These are phyloP conservation scores for Baudoinia panamericana DNA, from an alignment of 495 filamentous ascomycete species.

Conservation along the genomic window DNA sequence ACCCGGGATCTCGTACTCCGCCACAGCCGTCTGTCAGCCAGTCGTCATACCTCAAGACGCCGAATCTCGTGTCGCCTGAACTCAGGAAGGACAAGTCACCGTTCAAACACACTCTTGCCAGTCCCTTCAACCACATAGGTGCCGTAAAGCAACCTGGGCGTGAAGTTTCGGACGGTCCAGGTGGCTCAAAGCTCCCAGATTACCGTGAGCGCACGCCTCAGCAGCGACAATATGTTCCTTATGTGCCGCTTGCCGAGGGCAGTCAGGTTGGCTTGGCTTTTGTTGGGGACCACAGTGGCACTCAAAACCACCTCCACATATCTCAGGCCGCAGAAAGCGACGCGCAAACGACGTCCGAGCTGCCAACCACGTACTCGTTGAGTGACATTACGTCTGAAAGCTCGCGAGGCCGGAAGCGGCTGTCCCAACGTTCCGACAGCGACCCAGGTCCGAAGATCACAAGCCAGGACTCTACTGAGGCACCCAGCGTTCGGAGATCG, in stretches of 20 bases:
- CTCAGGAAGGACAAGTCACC: too few species aligned
- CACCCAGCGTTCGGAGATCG: too few species aligned
- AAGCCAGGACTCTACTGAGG: neutral
- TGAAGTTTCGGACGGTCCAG: too few species aligned
- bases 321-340: neutral
- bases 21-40: neutral
- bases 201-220: slow-evolving; percentile 5
- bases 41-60: slow-evolving; percentile 12
- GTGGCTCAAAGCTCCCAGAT: neutral
- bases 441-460: slow-evolving; percentile 3
- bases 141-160: too few species aligned
- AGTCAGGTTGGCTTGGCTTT: neutral
- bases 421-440: slow-evolving; percentile 11
- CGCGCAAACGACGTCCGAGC: slow-evolving; percentile 10
- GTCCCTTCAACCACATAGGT: too few species aligned
- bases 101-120: too few species aligned
- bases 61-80: slow-evolving; percentile 1
- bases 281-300: slow-evolving; percentile 1
- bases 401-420: neutral
- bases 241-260: neutral
- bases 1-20: too few species aligned
- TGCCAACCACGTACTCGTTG: slow-evolving; percentile 17
- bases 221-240: neutral
- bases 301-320: too few species aligned
- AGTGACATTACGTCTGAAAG: slow-evolving; percentile 11